A percentile compares a stretch with the other conserved stretches of the same genome.
phyloP scores from a whole-genome alignment of 306 rosid species.

The Quercus wislizeni region DNA sequence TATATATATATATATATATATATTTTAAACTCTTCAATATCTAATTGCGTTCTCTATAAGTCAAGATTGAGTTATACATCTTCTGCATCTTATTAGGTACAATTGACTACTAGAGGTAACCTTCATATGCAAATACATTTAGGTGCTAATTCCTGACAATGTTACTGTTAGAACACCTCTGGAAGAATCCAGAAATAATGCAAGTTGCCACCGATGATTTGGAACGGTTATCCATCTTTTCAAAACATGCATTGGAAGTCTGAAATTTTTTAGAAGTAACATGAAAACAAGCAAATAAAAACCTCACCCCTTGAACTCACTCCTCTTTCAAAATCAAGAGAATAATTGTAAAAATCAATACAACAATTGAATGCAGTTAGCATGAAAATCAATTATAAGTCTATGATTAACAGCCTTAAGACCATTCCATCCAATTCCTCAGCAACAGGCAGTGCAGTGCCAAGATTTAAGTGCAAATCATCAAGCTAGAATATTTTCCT shows the following conservation, averaged over 20 bases:
- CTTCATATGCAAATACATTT: not conserved
- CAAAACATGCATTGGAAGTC: not conserved
- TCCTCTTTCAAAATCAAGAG: not conserved
- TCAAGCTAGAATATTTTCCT: not conserved
- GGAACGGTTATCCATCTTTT: not conserved
- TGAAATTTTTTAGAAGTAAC: not conserved
- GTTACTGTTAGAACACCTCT: constrained; percentile 45
- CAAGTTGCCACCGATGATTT: constrained; percentile 77
- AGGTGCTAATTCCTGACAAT: not conserved
- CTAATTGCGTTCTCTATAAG: not conserved
- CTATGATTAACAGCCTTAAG: not conserved
- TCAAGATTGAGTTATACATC: not conserved
- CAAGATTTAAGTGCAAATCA: not conserved
- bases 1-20: too few relatives aligned
- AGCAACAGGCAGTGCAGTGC: not conserved
- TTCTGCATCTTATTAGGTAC: not conserved
- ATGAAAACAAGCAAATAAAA: not conserved
- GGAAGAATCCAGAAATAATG: constrained; percentile 92
- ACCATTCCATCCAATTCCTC: not conserved
- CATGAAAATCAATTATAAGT: not conserved
- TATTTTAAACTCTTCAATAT: not conserved
- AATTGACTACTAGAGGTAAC: not conserved
- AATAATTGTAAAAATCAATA: not conserved
- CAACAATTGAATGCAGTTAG: not conserved
- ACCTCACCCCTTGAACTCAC: not conserved